A percentile compares a stretch with the other conserved stretches of the same genome.
Evolutionary conservation across 2,329 filamentous ascomycete genomes (phyloP).

Genomic region (Colletotrichum agaves): DNA sequence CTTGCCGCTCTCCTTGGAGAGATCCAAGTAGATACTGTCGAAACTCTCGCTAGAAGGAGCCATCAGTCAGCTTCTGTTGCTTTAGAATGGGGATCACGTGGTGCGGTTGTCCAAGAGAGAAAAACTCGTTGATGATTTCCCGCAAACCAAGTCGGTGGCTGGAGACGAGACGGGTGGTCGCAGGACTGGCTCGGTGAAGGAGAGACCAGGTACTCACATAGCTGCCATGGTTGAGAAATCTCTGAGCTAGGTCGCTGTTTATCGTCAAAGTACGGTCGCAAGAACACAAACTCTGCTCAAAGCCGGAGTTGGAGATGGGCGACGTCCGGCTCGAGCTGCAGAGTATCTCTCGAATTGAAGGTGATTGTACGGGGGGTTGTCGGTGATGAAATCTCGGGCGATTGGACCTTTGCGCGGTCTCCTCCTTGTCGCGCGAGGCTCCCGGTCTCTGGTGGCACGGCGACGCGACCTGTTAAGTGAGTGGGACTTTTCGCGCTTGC

Average conservation of each 20-base stretch:
- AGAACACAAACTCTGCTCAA: not conserved
- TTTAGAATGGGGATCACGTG: not conserved
- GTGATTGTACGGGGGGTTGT: slow-evolving; percentile 15
- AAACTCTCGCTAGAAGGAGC: slow-evolving; percentile 79
- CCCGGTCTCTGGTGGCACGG: slow-evolving; percentile 33
- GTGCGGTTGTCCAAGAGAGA: not conserved
- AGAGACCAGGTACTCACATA: slow-evolving; percentile 28
- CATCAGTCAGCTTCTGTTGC: slow-evolving; percentile 16
- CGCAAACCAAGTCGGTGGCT: not conserved
- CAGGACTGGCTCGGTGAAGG: slow-evolving; percentile 2
- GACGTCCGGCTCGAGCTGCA: slow-evolving; percentile 12
- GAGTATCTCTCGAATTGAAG: not conserved
- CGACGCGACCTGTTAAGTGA: slow-evolving; percentile 38
- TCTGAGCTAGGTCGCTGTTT: not conserved
- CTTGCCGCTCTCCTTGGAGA: slow-evolving; percentile 91
- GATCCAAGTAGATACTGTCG: slow-evolving; percentile 95
- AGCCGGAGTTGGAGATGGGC: not conserved
- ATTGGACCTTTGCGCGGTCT: slow-evolving; percentile 20
- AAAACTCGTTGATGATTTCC: slow-evolving; percentile 45
- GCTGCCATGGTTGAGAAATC: slow-evolving; percentile 35
- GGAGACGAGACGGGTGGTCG: not conserved
- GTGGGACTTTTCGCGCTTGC: not conserved
- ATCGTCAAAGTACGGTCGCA: not conserved
- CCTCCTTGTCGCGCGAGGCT: slow-evolving; percentile 35
- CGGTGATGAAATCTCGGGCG: slow-evolving; percentile 34